Base-by-base conservation (phyloP, 495 filamentous ascomycete genomes). In the Podospora pseudoanserina region DNA sequence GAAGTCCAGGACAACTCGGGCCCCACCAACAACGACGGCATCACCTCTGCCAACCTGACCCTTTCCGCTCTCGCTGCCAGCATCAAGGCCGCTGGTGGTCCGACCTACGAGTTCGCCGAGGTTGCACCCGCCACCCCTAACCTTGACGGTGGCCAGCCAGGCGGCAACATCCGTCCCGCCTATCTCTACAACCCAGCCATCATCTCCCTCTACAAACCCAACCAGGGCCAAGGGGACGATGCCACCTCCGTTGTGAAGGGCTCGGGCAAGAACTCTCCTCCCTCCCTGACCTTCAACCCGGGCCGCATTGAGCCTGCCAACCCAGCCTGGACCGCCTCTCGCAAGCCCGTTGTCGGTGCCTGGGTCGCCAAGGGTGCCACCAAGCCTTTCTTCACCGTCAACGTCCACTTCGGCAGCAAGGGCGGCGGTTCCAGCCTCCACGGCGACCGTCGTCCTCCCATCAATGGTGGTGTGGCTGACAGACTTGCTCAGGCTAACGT, bases 131-230 rank as follows among this genome's bases (percentile, higher is more conserved):
- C 78, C 20, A 67, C 61, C 18, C 30, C 85, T 72, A 77, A 79
- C 72, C 60, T 75, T 60, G 83, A 88, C 72, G 87, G 87, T 68
- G 87, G 87, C 44, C 72, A 80, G 26, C 87, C 86, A 0, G 87
- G 87, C 34, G 86, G 86, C n/a, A 89, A 90, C 73, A 89, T 90
- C 80, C 86, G 87, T 27, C 78, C 80, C 9, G 87, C 86, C 4
- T 90, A 87, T 76, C 76, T 90, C 11, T 90, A 87, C 79, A 81
- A 85, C 15, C 80, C 84, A 0, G 70, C 77, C 2, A 63, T 85
- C 5, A 67, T 89, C 39, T 79, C 74, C 16, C 80, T 88, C 30
- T 80, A 80, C 64, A 79, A 84, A 44, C 76, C 79, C 4, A 83
- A 81, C 74, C 73, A 75, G 1, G 86, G 87, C 34, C 71, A 75